Evolutionary conservation across 495 filamentous ascomycete genomes (phyloP).

Genomic region (Xylaria scruposa): DNA sequence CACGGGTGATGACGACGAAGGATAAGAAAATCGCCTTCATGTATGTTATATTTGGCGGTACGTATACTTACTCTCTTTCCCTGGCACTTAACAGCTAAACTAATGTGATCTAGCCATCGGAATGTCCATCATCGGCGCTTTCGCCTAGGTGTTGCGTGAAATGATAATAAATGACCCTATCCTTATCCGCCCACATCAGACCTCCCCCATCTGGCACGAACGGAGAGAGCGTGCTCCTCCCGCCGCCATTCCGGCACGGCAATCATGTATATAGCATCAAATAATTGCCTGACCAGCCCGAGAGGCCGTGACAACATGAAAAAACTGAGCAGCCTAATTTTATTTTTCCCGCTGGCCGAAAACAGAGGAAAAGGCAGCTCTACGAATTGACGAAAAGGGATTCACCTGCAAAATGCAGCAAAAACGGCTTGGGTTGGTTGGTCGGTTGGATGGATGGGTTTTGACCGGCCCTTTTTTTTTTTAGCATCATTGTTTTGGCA

Average conservation of each 20-base stretch:
- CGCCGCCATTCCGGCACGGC: neutral
- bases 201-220: neutral
- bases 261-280: neutral
- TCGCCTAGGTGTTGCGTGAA: constrained; percentile 42
- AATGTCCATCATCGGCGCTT: constrained; percentile 72
- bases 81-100: neutral
- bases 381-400: neutral
- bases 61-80: neutral
- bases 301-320: constrained; percentile 2
- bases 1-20: constrained; percentile 50
- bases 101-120: constrained; percentile 40
- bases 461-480: neutral
- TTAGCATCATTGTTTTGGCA: neutral
- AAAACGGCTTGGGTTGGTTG: neutral
- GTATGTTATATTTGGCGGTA: constrained; percentile 53
- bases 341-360: neutral
- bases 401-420: neutral
- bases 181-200: neutral
- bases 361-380: neutral
- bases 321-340: neutral
- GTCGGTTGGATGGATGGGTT: neutral
- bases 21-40: constrained; percentile 49
- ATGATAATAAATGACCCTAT: too few relatives aligned
- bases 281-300: neutral
- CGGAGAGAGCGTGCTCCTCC: neutral